These are phyloP conservation scores for Parietichytrium sp. DNA, from an alignment of 108 stramenopile genomes.

Conservation along the genomic window DNA sequence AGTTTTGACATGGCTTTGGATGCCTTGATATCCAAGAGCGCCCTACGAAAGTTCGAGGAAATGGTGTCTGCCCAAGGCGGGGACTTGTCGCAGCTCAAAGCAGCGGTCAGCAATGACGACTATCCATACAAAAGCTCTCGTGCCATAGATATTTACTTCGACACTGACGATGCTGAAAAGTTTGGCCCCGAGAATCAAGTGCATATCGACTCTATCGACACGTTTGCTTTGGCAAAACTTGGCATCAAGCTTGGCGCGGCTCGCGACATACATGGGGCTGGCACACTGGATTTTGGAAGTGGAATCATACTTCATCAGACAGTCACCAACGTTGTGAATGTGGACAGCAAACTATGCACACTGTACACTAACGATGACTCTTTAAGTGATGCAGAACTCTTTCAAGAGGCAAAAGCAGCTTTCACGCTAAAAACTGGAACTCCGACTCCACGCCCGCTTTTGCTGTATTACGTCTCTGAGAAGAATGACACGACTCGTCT, in stretches of 20 bases:
- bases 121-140: neutral
- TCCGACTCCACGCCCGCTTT: neutral
- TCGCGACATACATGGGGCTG: neutral
- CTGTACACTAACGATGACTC: neutral
- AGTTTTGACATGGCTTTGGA: slow-evolving; percentile 27
- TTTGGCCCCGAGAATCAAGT: neutral
- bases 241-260: neutral
- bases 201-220: slow-evolving; percentile 12
- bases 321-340: neutral
- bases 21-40: neutral
- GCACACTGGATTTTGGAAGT: slow-evolving; percentile 4
- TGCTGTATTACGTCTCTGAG: too few relatives aligned
- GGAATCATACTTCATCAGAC: neutral
- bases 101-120: neutral
- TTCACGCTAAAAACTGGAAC: neutral
- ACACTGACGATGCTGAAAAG: neutral
- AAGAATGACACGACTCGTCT: too few relatives aligned
- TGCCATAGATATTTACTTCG: neutral
- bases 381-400: neutral
- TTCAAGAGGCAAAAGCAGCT: neutral
- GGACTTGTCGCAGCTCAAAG: neutral
- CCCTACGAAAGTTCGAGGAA: neutral
- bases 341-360: slow-evolving; percentile 3
- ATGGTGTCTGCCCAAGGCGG: slow-evolving; percentile 34
- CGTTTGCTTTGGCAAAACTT: neutral